Percentiles rank a stretch among this genome's conserved stretches.
phyloP scores from a whole-genome alignment of 176 grass and related monocot species.

The Avena atlantica region DNA sequence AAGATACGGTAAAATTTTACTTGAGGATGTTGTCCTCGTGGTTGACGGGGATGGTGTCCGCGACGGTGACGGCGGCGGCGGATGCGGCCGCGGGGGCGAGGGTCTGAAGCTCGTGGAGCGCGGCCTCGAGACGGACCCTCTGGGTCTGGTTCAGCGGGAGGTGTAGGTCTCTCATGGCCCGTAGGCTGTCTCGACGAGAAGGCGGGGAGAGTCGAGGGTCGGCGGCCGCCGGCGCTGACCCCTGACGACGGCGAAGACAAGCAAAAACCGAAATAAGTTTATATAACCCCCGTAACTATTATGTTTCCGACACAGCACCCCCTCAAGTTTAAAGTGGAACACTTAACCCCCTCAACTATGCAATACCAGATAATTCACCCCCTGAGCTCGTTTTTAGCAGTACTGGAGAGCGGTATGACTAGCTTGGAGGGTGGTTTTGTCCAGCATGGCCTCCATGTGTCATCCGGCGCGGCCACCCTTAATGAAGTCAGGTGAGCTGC shows the following conservation, averaged over 20 bases:
- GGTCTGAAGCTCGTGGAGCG: slow-evolving; percentile 67
- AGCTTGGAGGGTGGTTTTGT: too few species aligned
- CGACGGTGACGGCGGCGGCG: slow-evolving; percentile 67
- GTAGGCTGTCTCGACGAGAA: background rate
- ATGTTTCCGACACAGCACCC: too few species aligned
- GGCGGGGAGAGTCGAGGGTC: background rate
- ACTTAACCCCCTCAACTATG: too few species aligned
- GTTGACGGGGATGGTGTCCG: slow-evolving; percentile 82
- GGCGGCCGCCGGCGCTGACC: background rate
- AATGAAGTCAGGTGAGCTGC: too few species aligned
- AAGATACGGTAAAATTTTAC: slow-evolving; percentile 21
- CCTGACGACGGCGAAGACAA: background rate
- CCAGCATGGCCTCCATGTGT: too few species aligned
- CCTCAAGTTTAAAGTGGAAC: too few species aligned
- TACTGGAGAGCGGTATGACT: too few species aligned
- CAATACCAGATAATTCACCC: too few species aligned
- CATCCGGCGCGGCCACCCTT: too few species aligned
- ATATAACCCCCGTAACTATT: too few species aligned
- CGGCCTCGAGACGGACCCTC: slow-evolving; percentile 81
- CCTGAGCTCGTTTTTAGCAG: too few species aligned
- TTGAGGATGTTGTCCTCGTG: slow-evolving; percentile 97
- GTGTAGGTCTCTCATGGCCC: slow-evolving; percentile 65
- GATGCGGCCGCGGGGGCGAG: slow-evolving; percentile 47
- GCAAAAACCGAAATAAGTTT: background rate
- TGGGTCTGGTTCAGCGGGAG: slow-evolving; percentile 98